Base-by-base conservation (phyloP, 495 filamentous ascomycete genomes). In the Penicillium fimorum region DNA sequence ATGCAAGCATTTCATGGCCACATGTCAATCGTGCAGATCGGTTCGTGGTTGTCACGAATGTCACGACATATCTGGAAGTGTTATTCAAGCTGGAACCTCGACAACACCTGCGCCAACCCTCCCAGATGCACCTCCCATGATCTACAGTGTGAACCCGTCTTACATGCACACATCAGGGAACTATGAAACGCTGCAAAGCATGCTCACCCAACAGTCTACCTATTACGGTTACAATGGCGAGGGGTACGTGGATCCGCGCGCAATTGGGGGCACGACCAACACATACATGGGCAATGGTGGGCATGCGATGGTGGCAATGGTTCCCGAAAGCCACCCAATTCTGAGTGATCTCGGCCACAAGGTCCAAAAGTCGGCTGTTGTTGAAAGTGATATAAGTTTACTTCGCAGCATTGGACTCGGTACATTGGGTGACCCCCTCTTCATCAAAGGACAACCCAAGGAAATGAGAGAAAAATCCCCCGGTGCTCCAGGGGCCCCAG, bases 31-130 rank as follows among this genome's bases (percentile, higher is more conserved):
- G 1, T 54, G 52, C 20, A n/a, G 25, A 10, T 11, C 50, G 20
- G 29, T 45, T 15, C 2, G 18, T 22, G 4, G 7, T 22, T 54
- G 52, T n/a, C 52, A 54, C 42, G 38, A 29, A 13, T 54, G 52
- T n/a, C 2, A 7, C 35, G 42, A 18, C 32, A 1, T 13, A 9
- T 11, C 42, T 1, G 11, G 20, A 10, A n/a, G 30, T 46, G 20
- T 1, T 25, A 29, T 46, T 6, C 42, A 38, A 37, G 20, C 5
- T 13, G 13, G 18, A 1, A 8, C 30, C 29, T 18, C 52, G 1
- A 13, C 4, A 12, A 13, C 10, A 12, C 41, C 30, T 38, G 15
- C 12, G 12, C 52, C 20, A 12, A 13, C 3, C n/a, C 20, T 9
- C 15, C 22, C n/a, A 54, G 6, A 4, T 27, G 7, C 12, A 37